These are phyloP conservation scores for Fagus sylvatica DNA, from an alignment of 306 rosid genomes.

Conservation along the genomic window DNA sequence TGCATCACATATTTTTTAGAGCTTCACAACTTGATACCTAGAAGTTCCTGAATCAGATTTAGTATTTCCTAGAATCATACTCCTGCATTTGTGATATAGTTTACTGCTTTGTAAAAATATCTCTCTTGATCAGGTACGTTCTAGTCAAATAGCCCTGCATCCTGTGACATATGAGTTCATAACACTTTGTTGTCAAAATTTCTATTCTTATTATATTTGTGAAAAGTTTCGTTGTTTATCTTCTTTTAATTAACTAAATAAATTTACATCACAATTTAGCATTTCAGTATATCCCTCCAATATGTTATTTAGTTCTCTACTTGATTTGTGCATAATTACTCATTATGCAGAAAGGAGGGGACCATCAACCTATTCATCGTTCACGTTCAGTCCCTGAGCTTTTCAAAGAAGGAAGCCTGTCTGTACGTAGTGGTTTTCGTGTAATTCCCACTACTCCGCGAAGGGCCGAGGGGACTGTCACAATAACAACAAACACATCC, in stretches of 20 bases:
- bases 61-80: neutral
- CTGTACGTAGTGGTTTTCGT: conserved; percentile 24
- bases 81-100: neutral
- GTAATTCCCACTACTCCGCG: conserved; percentile 47
- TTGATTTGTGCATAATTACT: conserved; percentile 17
- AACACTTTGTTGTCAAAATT: neutral
- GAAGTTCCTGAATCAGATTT: neutral
- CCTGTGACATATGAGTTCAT: neutral
- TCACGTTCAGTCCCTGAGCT: conserved; percentile 50
- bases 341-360: conserved; percentile 51
- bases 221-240: neutral
- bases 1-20: neutral
- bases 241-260: conserved; percentile 5
- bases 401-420: conserved; percentile 39
- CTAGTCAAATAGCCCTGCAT: neutral
- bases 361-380: conserved; percentile 40
- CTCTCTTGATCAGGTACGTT: neutral
- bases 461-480: conserved; percentile 21
- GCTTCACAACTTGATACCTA: neutral
- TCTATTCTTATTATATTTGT: neutral
- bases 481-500: conserved; percentile 19
- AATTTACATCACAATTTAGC: neutral
- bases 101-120: neutral
- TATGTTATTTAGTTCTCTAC: conserved; percentile 1
- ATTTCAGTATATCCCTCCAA: neutral